Evolutionary conservation across 1,139 yeast genomes (phyloP), one percentile per base, ranked within the genome.

Genomic region (Lodderomyces jiufengensis): DNA sequence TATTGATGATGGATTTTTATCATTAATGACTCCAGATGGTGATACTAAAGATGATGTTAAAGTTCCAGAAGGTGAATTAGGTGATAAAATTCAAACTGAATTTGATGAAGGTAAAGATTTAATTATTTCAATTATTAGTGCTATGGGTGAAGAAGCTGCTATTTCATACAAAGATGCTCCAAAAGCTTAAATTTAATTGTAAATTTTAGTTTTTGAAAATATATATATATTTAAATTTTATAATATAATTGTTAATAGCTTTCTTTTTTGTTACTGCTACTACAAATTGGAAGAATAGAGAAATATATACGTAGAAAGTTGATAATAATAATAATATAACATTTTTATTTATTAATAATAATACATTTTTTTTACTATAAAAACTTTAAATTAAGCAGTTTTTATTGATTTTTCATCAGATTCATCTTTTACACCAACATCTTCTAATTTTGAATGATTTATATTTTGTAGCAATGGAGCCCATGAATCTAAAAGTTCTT

Each of bases 121-220:
- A 68, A 73, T 84, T 62, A 95, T 92, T 60, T 87, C 98, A 61
- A 84, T 92, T 74, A 84, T 92, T 70, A 70, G 95, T 55, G 95
- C 98, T 59, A 92, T 92, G 98, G 95, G 88, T 69, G 98, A 92
- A 80, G 98, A 92, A 78, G 96, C 97, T 64, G 95, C 95, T 59
- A 83, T 90, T 66, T 80, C 97, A 61, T 85, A 70, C 88, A 92
- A 92, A 83, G 97, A 90, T 74, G 96, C 96, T 66, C 95, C 97
- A 74, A 85, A 84, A 56, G 50, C 43, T 42, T 52, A 52, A 50
- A 18, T 18, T 7, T 18, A 18, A 18, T 18, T 18, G n/a, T n/a
- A n/a, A n/a, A 18, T 18, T 5, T 18, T 18, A 18, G 20, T 18
- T 18, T 18, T 21, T 22, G 27, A n/a, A n/a, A n/a, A 7, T 18